Conservation (phyloP, 805 yeast species). For the Blastobotrys attinorum region DNA sequence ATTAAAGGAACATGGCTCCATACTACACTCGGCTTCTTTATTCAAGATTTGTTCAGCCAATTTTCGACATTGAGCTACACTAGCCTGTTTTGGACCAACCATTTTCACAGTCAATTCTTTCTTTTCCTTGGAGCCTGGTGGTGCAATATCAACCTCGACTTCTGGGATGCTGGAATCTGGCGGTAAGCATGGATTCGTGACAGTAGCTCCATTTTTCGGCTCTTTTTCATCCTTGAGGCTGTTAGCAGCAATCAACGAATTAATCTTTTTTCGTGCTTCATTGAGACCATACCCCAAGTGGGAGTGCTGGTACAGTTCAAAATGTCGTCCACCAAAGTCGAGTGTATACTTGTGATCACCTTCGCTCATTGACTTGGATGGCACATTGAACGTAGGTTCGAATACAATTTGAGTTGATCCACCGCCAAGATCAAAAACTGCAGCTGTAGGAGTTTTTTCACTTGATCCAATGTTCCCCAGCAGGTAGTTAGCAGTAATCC, state of each 20-base stretch:
- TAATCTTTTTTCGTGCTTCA: conserved; percentile 84
- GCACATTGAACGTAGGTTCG: conserved; percentile 65
- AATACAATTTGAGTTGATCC: conserved; percentile 98
- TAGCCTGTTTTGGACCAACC: conserved; percentile 54
- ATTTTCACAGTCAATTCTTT: conserved; percentile 45
- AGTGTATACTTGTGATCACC: conserved; percentile 85
- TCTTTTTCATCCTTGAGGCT: conserved; percentile 30
- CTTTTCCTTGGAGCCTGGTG: conserved; percentile 23
- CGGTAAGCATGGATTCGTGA: conserved; percentile 81
- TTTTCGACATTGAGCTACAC: conserved; percentile 79
- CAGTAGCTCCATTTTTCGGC: conserved; percentile 27
- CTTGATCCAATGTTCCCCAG: conserved; percentile 86
- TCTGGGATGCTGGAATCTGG: conserved; percentile 58
- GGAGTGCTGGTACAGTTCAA: conserved; percentile 82
- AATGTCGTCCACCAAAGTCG: conserved; percentile 73
- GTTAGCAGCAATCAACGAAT: conserved; percentile 51
- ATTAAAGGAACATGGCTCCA: conserved; percentile 87
- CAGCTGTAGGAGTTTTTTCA: conserved; percentile 78
- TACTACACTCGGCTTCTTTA: conserved; percentile 69
- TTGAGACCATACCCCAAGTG: conserved; percentile 94
- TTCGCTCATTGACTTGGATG: conserved; percentile 52
- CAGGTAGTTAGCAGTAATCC: conserved; percentile 94
- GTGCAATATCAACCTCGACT: conserved; percentile 50
- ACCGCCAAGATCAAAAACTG: conserved; percentile 96
- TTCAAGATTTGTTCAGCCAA: conserved; percentile 76